phyloP scores from a whole-genome alignment of 1,284 basidiomycete genomes.

The Trametes hirsuta region DNA sequence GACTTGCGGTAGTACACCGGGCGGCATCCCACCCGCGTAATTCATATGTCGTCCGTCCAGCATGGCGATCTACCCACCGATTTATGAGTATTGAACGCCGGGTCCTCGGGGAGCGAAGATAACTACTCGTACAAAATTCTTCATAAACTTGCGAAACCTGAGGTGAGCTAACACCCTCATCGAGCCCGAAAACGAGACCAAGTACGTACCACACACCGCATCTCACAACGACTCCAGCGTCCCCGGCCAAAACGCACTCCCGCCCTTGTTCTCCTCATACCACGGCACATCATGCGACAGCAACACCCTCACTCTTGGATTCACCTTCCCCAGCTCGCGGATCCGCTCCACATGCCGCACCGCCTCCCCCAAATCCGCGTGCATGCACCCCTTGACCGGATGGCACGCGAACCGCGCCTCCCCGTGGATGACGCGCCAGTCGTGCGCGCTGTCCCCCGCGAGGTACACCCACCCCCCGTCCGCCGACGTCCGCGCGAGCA shows the following conservation, averaged over 20 bases:
- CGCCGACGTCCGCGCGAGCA: slow-evolving; percentile 56
- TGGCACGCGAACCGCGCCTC: slow-evolving; percentile 43
- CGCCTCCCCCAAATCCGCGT: slow-evolving; percentile 46
- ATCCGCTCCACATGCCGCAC: slow-evolving; percentile 46
- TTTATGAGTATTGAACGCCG: no score
- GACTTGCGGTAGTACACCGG: no score
- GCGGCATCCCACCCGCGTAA: no score
- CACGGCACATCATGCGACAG: slow-evolving; percentile 57
- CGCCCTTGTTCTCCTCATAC: slow-evolving; percentile 50
- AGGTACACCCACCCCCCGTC: slow-evolving; percentile 62
- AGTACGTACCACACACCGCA: neutral
- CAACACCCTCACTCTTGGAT: slow-evolving; percentile 47
- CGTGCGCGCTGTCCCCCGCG: slow-evolving; percentile 58
- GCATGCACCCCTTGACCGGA: slow-evolving; percentile 41
- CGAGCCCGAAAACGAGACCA: no score
- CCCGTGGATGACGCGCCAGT: slow-evolving; percentile 53
- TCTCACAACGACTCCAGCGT: slow-evolving; percentile 15
- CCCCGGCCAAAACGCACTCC: slow-evolving; percentile 47
- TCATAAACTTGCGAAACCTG: no score
- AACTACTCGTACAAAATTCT: no score
- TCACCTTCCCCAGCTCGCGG: slow-evolving; percentile 36
- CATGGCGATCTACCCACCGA: no score
- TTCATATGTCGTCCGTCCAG: no score
- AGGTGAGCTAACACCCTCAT: no score
- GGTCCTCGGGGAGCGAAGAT: no score